These are phyloP conservation scores for Phytophthora multivora DNA, from an alignment of 352 stramenopile species.

Conservation along the genomic window DNA sequence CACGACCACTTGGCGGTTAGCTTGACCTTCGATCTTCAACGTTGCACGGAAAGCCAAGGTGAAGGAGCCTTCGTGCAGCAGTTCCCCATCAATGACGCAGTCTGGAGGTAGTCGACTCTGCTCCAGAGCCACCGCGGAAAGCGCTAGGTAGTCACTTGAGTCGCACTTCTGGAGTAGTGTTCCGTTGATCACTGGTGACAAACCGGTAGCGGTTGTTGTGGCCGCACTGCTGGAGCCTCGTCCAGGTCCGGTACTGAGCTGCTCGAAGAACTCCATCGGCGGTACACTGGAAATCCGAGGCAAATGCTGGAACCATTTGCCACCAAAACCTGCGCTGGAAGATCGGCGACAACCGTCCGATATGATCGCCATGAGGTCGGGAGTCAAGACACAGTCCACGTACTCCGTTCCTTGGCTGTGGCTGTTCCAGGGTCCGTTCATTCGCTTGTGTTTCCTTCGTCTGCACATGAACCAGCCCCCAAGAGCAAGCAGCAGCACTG, in stretches of 20 bases:
- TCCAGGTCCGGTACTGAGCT: slow-evolving; percentile 7
- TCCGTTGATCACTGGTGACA: slow-evolving; percentile 9
- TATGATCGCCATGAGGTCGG: slow-evolving; percentile 37
- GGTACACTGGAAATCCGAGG: slow-evolving; percentile 37
- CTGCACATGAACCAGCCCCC: slow-evolving; percentile 21
- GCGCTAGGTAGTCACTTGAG: slow-evolving; percentile 21
- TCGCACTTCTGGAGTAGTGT: slow-evolving; percentile 24
- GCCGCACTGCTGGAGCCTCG: slow-evolving; percentile 19
- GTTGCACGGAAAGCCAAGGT: slow-evolving; percentile 35
- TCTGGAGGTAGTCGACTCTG: slow-evolving; percentile 32
- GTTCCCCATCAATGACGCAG: slow-evolving; percentile 25
- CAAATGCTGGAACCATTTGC: slow-evolving; percentile 36
- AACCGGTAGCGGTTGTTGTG: slow-evolving; percentile 19
- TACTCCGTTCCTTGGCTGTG: slow-evolving; percentile 40
- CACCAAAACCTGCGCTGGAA: slow-evolving; percentile 5
- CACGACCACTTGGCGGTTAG: slow-evolving; percentile 31
- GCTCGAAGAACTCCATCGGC: slow-evolving; percentile 37
- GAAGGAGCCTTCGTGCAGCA: slow-evolving; percentile 41
- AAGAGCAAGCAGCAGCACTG: slow-evolving; percentile 19
- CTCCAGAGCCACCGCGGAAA: slow-evolving; percentile 23
- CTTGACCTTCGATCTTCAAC: slow-evolving; percentile 29
- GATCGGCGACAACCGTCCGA: slow-evolving; percentile 23
- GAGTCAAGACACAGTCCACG: slow-evolving; percentile 37
- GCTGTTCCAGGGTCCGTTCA: slow-evolving; percentile 9
- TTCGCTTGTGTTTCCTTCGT: slow-evolving; percentile 15